Conservation (phyloP, 768 basidiomycete species). For the Cantharellus anzutake region DNA sequence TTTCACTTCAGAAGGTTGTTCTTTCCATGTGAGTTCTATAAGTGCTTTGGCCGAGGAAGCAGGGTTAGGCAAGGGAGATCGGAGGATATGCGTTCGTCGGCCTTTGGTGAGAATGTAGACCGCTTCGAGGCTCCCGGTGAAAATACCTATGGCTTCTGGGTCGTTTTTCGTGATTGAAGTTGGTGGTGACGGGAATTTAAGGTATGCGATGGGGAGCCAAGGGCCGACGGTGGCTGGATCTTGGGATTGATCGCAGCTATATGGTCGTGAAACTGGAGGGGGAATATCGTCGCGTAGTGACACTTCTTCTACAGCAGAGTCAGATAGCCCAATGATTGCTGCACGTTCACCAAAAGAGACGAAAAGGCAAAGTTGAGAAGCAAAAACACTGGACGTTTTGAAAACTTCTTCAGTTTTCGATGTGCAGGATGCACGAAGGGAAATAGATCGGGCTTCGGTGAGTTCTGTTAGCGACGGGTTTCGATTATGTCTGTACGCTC, state of each 20-base stretch:
- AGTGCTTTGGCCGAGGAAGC: conserved; percentile 31
- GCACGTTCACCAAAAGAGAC: conserved; percentile 79
- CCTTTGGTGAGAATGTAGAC: conserved; percentile 54
- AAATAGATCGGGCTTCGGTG: neutral
- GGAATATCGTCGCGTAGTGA: conserved; percentile 32
- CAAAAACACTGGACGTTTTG: conserved; percentile 19
- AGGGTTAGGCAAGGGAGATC: conserved; percentile 43
- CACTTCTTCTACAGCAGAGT: conserved; percentile 65
- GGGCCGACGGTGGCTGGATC: conserved; percentile 13
- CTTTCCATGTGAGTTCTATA: conserved; percentile 29
- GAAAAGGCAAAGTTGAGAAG: conserved; percentile 64
- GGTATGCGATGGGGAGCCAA: conserved; percentile 33
- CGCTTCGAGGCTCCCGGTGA: conserved; percentile 13
- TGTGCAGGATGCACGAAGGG: conserved; percentile 1
- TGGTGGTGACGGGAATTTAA: conserved; percentile 27
- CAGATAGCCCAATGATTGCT: conserved; percentile 59
- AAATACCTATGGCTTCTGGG: conserved; percentile 9
- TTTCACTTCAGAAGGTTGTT: conserved; percentile 24
- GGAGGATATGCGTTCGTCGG: conserved; percentile 44
- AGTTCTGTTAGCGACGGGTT: conserved; percentile 6
- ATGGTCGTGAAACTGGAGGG: conserved; percentile 24
- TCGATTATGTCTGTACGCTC: conserved; percentile 3
- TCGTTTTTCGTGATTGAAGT: conserved; percentile 7
- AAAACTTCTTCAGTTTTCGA: conserved; percentile 12
- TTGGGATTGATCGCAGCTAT: conserved; percentile 17